These are phyloP conservation scores for Trifolium repens DNA, from an alignment of 306 rosid genomes.

Conservation along the genomic window DNA sequence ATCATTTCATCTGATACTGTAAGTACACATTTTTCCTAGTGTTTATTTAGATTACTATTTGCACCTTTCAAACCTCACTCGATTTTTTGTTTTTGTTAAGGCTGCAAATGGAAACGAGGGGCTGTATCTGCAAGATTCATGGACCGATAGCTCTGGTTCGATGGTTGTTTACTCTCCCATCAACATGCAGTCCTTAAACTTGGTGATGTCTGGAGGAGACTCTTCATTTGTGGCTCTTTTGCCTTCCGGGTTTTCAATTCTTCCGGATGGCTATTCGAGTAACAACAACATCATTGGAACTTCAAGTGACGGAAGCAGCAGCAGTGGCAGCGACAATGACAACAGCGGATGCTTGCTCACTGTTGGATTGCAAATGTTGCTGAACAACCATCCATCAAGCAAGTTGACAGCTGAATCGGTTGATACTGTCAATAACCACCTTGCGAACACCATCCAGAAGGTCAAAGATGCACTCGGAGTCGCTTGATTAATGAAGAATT, in stretches of 20 bases:
- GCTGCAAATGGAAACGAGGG: too few species aligned
- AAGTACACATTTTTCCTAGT: conserved; percentile 32
- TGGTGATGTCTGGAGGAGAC: too few species aligned
- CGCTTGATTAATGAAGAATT: conserved; percentile 24
- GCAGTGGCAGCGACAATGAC: neutral
- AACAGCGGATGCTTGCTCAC: conserved; percentile 65
- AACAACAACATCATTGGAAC: neutral
- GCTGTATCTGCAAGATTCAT: too few species aligned
- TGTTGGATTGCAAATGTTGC: conserved; percentile 70
- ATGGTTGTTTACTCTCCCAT: conserved; percentile 66
- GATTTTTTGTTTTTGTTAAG: too few species aligned
- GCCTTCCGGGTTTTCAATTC: conserved; percentile 82
- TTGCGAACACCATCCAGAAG: conserved; percentile 69
- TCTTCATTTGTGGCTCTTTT: conserved; percentile 55
- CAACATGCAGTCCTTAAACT: too few species aligned
- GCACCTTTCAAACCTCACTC: too few species aligned
- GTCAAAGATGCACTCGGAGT: conserved; percentile 67
- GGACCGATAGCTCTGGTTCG: conserved; percentile 71
- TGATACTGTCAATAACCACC: conserved; percentile 58
- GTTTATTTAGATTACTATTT: too few species aligned
- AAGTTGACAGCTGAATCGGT: conserved; percentile 71
- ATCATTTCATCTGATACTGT: conserved; percentile 46
- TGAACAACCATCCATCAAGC: conserved; percentile 50
- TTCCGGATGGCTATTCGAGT: conserved; percentile 52
- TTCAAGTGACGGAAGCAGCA: neutral